Evolutionary conservation across 805 yeast genomes (phyloP).

Genomic region (Spathaspora girioi): DNA sequence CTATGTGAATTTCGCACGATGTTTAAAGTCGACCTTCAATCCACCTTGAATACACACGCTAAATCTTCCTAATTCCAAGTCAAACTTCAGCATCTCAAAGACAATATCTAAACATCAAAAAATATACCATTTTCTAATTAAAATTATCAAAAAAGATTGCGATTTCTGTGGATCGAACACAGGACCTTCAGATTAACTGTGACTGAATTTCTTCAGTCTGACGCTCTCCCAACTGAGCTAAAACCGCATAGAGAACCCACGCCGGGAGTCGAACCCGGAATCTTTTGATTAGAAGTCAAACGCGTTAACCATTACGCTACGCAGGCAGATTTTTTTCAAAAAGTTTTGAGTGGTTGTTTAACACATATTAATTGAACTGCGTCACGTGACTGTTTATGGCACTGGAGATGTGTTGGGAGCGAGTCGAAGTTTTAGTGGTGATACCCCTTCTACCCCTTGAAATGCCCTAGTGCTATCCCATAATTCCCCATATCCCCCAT

Average conservation of each 20-base stretch:
- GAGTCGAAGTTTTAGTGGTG: no score
- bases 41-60: no score
- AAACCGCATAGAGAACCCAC: constrained; percentile 34
- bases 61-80: no score
- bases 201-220: constrained; percentile 25
- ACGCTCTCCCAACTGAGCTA: constrained; percentile 40
- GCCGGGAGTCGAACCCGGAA: constrained; percentile 62
- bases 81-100: neutral
- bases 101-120: neutral
- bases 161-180: constrained; percentile 83
- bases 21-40: no score
- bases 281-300: constrained; percentile 65
- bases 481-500: no score
- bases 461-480: no score
- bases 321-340: constrained; percentile 31
- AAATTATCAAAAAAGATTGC: constrained; percentile 33
- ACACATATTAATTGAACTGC: no score
- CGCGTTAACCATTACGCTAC: constrained; percentile 69
- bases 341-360: neutral
- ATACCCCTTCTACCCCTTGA: no score
- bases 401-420: no score
- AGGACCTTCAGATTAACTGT: constrained; percentile 71
- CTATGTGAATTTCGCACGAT: no score
- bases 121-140: neutral
- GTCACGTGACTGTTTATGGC: constrained; percentile 1